These are phyloP conservation scores for Candida verbasci DNA, from an alignment of 805 yeast species.

Conservation along the genomic window DNA sequence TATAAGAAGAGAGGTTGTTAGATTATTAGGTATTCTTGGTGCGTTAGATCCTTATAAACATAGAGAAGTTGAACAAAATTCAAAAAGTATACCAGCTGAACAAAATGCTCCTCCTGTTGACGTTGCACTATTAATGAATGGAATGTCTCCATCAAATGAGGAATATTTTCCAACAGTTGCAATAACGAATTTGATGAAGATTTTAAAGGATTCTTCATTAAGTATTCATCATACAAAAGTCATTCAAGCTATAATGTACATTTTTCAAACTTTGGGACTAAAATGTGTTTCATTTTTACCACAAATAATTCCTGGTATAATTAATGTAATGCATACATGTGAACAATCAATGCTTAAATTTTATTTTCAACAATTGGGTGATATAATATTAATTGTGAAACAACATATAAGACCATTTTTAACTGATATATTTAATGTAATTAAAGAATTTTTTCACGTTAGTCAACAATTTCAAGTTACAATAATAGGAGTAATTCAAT, in stretches of 20 bases:
- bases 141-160: slow-evolving; percentile 87
- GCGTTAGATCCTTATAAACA: slow-evolving; percentile 96
- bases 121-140: slow-evolving; percentile 84
- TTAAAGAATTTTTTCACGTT: slow-evolving; percentile 64
- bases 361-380: slow-evolving; percentile 83
- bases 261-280: slow-evolving; percentile 82
- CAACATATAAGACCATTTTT: slow-evolving; percentile 86
- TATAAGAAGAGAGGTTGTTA: slow-evolving; percentile 82
- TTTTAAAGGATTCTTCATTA: slow-evolving; percentile 79
- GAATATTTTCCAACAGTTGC: slow-evolving; percentile 96
- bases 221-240: slow-evolving; percentile 86
- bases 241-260: slow-evolving; percentile 89
- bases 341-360: slow-evolving; percentile 78
- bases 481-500: slow-evolving; percentile 74
- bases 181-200: slow-evolving; percentile 75
- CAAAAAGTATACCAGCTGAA: slow-evolving; percentile 54
- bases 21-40: slow-evolving; percentile 87
- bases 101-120: slow-evolving; percentile 90
- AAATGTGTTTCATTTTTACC: slow-evolving; percentile 87
- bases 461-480: slow-evolving; percentile 58
- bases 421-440: slow-evolving; percentile 66
- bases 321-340: slow-evolving; percentile 78
- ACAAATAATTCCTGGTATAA: slow-evolving; percentile 83
- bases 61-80: slow-evolving; percentile 78
- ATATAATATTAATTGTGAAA: slow-evolving; percentile 74